These are phyloP conservation scores for Rhynchospora breviuscula DNA, from an alignment of 176 grass and related monocot species.

Conservation along the genomic window DNA sequence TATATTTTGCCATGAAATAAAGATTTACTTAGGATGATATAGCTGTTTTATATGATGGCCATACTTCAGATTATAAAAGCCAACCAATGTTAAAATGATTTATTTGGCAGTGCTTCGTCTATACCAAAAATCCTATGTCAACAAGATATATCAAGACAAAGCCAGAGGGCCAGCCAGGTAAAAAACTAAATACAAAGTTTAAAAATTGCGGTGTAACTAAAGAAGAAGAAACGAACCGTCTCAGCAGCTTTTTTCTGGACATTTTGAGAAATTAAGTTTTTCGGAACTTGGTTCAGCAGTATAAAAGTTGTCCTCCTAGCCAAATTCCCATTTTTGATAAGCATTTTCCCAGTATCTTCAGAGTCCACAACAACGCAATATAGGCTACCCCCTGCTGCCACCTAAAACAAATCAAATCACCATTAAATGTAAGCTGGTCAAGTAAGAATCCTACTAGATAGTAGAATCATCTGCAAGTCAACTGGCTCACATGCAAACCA, in stretches of 20 bases:
- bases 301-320: constrained; percentile 83
- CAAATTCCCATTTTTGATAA: constrained; percentile 64
- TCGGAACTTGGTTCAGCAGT: constrained; percentile 89
- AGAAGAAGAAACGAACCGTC: constrained; percentile 37
- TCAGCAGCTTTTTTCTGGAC: constrained; percentile 65
- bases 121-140: neutral
- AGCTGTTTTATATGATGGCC: neutral
- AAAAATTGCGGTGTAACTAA: neutral
- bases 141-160: neutral
- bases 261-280: constrained; percentile 50
- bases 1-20: neutral
- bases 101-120: constrained; percentile 14
- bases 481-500: neutral
- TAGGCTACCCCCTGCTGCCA: constrained; percentile 76
- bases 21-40: neutral
- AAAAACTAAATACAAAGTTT: neutral
- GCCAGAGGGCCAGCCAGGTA: neutral
- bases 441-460: neutral
- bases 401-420: constrained; percentile 46
- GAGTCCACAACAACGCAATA: constrained; percentile 94
- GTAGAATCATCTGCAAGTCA: neutral
- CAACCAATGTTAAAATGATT: neutral
- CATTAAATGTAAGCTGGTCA: neutral
- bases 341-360: constrained; percentile 80
- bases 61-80: neutral